A percentile compares a stretch with the other conserved stretches of the same genome.
Evolutionary conservation across 345 rosid species (phyloP).

Genomic region (Reutealis trisperma): DNA sequence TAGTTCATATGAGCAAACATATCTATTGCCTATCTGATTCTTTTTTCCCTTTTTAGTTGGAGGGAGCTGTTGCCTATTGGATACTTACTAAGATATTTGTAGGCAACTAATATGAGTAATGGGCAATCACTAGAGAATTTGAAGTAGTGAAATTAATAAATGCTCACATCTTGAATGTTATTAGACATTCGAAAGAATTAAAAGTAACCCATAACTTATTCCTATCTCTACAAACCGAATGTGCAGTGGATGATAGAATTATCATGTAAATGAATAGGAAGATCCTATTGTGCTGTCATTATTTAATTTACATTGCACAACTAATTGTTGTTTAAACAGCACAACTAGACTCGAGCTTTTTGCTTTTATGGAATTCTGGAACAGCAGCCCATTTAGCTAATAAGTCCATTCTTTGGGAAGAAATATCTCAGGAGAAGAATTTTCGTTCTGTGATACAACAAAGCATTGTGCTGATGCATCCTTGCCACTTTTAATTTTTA

Average conservation of each 20-base stretch:
- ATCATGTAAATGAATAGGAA: neutral
- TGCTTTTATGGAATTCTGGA: constrained; percentile 15
- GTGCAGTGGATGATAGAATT: neutral
- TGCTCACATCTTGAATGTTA: neutral
- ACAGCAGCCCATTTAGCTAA: constrained; percentile 21
- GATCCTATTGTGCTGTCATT: constrained; percentile 11
- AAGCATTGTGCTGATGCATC: constrained; percentile 29
- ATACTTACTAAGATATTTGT: no score
- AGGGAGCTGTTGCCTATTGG: neutral
- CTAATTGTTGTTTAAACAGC: neutral
- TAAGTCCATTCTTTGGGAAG: constrained; percentile 89
- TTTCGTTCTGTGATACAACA: constrained; percentile 29
- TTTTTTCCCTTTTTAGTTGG: neutral
- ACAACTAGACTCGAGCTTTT: neutral
- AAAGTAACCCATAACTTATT: neutral
- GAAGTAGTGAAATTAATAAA: neutral
- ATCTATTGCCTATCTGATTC: neutral
- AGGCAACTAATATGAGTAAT: no score
- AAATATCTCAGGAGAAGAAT: constrained; percentile 55
- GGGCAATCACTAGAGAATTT: neutral
- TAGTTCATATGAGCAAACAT: neutral
- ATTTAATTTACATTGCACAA: constrained; percentile 13
- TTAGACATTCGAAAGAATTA: neutral
- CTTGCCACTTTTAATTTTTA: constrained; percentile 24
- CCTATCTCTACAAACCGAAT: neutral